Evolutionary conservation across 1,139 yeast species (phyloP).

Genomic region (Taphrina betulina): DNA sequence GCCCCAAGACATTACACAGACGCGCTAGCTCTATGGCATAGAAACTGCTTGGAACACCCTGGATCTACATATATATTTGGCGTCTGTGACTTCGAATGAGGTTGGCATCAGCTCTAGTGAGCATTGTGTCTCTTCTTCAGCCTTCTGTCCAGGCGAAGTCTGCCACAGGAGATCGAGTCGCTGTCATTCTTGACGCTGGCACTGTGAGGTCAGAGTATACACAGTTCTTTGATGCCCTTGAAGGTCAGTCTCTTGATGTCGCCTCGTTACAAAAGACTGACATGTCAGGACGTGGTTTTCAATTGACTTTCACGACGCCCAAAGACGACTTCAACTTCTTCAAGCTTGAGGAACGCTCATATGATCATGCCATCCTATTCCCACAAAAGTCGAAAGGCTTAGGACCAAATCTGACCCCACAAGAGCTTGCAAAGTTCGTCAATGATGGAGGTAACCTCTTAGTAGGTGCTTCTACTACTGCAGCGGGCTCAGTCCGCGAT

Average conservation of each 20-base stretch:
- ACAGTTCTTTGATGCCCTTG: constrained; percentile 42
- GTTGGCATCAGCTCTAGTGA: too few species aligned
- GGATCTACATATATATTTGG: too few species aligned
- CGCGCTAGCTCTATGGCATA: too few species aligned
- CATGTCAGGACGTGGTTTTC: constrained; percentile 42
- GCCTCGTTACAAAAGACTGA: background rate
- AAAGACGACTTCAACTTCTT: constrained; percentile 46
- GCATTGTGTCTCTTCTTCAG: too few species aligned
- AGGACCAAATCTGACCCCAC: constrained; percentile 49
- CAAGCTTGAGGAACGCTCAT: constrained; percentile 49
- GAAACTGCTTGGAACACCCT: too few species aligned
- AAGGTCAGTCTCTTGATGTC: constrained; percentile 34
- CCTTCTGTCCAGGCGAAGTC: too few species aligned
- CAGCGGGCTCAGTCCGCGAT: constrained; percentile 67
- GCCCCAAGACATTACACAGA: too few species aligned
- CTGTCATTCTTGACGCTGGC: constrained; percentile 47
- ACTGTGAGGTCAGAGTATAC: constrained; percentile 43
- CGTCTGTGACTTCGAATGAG: too few species aligned
- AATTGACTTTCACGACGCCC: constrained; percentile 41
- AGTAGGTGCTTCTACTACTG: constrained; percentile 56
- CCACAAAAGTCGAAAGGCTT: constrained; percentile 49
- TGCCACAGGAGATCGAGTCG: constrained; percentile 40
- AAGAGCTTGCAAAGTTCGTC: constrained; percentile 55
- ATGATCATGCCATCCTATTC: constrained; percentile 54
- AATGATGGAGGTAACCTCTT: constrained; percentile 72